These are phyloP conservation scores for Trichoderma aggressivum DNA, from an alignment of 2,329 filamentous ascomycete species.

Conservation along the genomic window DNA sequence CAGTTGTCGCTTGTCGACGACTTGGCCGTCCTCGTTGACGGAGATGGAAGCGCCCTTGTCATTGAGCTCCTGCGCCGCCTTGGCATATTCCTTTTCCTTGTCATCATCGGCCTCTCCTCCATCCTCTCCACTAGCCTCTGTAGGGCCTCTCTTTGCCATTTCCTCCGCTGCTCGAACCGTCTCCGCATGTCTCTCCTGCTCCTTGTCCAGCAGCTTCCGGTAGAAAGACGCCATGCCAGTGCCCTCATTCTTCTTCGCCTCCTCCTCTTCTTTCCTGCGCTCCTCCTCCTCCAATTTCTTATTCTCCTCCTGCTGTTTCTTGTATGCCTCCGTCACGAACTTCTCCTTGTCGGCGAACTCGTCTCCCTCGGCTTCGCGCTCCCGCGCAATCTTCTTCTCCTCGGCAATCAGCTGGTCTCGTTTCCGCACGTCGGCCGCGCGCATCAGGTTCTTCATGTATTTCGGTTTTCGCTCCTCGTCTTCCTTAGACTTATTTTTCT, in stretches of 20 bases:
- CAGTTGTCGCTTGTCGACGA: conserved; percentile 80
- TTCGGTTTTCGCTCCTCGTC: conserved; percentile 63
- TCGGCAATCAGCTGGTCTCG: conserved; percentile 74
- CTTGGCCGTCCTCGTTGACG: conserved; percentile 77
- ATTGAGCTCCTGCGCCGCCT: conserved; percentile 66
- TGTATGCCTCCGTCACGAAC: conserved; percentile 82
- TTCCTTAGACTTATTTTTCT: conserved; percentile 54
- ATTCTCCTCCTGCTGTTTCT: conserved; percentile 75
- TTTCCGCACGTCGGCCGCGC: conserved; percentile 71
- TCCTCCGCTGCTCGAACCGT: conserved; percentile 65
- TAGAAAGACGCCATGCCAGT: conserved; percentile 79
- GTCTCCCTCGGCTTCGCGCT: conserved; percentile 76
- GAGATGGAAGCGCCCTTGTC: conserved; percentile 59
- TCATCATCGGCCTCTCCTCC: conserved; percentile 39
- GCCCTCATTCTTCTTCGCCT: conserved; percentile 59
- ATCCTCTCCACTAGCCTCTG: conserved; percentile 27
- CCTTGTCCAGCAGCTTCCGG: conserved; percentile 66
- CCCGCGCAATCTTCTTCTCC: conserved; percentile 74
- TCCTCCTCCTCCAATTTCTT: conserved; percentile 69
- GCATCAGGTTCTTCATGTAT: conserved; percentile 73
- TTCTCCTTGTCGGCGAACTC: conserved; percentile 80
- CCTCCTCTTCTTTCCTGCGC: conserved; percentile 59
- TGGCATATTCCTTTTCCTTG: conserved; percentile 57
- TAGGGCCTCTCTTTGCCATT: conserved; percentile 41
- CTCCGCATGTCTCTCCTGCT: conserved; percentile 67